Conservation (phyloP, 2,329 filamentous ascomycete genomes). For the Fusarium sp. region DNA sequence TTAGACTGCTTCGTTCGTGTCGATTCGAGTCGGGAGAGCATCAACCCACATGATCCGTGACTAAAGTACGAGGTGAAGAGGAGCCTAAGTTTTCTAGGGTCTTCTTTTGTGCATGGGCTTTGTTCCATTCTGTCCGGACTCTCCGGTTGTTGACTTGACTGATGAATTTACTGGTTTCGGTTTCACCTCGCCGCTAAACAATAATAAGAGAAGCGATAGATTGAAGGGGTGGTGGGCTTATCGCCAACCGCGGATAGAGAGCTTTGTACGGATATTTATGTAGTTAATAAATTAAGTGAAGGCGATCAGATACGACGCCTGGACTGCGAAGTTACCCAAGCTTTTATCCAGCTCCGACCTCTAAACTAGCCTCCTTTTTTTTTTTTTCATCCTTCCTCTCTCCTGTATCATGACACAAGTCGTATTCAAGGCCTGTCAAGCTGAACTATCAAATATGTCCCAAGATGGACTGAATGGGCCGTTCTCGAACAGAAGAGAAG, state of each 20-base stretch:
- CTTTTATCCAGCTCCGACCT: constrained; percentile 1
- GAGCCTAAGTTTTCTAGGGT: constrained; percentile 12
- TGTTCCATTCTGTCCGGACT: constrained; percentile 31
- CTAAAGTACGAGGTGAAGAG: not conserved
- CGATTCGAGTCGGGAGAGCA: constrained; percentile 3
- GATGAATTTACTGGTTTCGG: constrained; percentile 34
- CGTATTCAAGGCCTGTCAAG: constrained; percentile 19
- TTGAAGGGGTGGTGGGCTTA: constrained; percentile 6
- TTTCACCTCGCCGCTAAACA: constrained; percentile 15
- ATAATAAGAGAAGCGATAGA: constrained; percentile 7
- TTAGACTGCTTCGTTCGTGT: constrained; percentile 34
- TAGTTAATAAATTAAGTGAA: not conserved
- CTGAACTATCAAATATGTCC: not conserved
- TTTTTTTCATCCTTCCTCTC: not conserved
- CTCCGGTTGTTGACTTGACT: constrained; percentile 33
- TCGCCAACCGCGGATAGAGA: constrained; percentile 20
- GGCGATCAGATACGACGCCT: not conserved
- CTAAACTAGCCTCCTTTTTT: constrained; percentile 1
- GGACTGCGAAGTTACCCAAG: not conserved
- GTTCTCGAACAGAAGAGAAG: constrained; percentile 18
- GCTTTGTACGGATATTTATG: constrained; percentile 6
- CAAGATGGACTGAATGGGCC: constrained; percentile 13
- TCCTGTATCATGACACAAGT: constrained; percentile 16
- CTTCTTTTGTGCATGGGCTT: constrained; percentile 5
- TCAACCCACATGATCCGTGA: constrained; percentile 28